Conservation (phyloP, 1,284 basidiomycete genomes). For the Ganoderma lucidum region DNA sequence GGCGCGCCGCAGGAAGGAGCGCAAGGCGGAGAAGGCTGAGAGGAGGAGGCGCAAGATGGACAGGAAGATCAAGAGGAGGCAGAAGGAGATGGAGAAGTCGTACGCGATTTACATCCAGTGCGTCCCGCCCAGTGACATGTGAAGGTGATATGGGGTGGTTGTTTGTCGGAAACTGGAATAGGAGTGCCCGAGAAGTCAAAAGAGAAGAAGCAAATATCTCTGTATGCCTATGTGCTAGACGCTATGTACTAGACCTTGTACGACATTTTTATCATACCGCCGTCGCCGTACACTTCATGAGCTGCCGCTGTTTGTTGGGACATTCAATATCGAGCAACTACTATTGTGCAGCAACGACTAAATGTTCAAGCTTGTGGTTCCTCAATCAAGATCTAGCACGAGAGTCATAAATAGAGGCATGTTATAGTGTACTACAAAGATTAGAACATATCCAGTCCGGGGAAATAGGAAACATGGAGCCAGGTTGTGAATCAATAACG, state of each 20-base stretch:
- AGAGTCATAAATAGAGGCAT: constrained; percentile 21
- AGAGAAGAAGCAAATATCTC: constrained; percentile 7
- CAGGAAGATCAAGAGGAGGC: constrained; percentile 65
- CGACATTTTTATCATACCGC: background rate
- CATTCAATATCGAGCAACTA: background rate
- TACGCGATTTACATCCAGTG: constrained; percentile 71
- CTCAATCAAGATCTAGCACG: background rate
- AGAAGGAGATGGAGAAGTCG: constrained; percentile 63
- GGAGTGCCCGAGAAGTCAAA: background rate
- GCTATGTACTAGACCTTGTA: background rate
- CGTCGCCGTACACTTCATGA: background rate
- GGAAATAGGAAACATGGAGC: background rate
- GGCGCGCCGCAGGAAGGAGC: constrained; percentile 54
- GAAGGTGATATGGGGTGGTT: background rate
- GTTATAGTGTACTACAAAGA: constrained; percentile 27
- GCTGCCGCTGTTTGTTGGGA: background rate
- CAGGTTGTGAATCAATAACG: constrained; percentile 42
- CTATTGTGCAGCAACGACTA: too few relatives aligned
- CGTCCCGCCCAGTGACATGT: constrained; percentile 36
- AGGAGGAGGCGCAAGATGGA: constrained; percentile 61
- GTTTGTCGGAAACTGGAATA: background rate
- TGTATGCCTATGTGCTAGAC: constrained; percentile 9
- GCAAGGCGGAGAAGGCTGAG: constrained; percentile 42
- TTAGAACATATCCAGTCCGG: constrained; percentile 17
- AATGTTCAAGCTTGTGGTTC: background rate